A percentile compares a stretch with the other conserved stretches of the same genome.
Conservation (phyloP, 352 stramenopile genomes). For the Globisporangium spinosum region DNA sequence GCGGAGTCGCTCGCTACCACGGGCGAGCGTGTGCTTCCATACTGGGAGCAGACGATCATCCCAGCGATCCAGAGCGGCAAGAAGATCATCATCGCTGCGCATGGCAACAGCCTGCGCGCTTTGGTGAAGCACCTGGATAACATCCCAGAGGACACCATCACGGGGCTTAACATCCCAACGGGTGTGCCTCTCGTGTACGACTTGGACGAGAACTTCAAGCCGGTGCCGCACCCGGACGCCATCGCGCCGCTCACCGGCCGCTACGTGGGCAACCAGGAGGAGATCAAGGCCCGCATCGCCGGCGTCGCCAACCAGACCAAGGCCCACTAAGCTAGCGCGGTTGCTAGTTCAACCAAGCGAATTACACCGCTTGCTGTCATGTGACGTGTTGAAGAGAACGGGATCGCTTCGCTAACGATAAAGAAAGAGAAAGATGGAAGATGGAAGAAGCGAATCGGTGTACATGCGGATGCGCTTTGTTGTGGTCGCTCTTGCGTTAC, state of each 20-base stretch:
- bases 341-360: background rate
- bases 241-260: slow-evolving; percentile 81
- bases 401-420: no score
- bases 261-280: slow-evolving; percentile 94
- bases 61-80: slow-evolving; percentile 93
- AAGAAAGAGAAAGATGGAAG: no score
- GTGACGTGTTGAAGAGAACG: background rate
- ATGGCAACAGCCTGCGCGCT: slow-evolving; percentile 97
- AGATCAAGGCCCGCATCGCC: slow-evolving; percentile 95
- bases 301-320: slow-evolving; percentile 97
- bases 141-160: slow-evolving; percentile 96
- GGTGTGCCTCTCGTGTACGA: slow-evolving; percentile 96
- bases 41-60: slow-evolving; percentile 94
- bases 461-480: no score
- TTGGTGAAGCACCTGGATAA: slow-evolving; percentile 98
- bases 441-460: no score
- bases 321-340: slow-evolving; percentile 44
- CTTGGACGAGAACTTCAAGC: slow-evolving; percentile 97
- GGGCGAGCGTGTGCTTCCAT: slow-evolving; percentile 93
- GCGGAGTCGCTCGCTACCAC: slow-evolving; percentile 93
- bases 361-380: background rate
- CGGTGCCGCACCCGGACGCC: slow-evolving; percentile 90
- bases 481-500: no score
- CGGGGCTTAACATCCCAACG: slow-evolving; percentile 96
- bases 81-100: slow-evolving; percentile 95